Evolutionary conservation across 2,329 filamentous ascomycete species (phyloP).

Genomic region (Aplosporella prunicola): DNA sequence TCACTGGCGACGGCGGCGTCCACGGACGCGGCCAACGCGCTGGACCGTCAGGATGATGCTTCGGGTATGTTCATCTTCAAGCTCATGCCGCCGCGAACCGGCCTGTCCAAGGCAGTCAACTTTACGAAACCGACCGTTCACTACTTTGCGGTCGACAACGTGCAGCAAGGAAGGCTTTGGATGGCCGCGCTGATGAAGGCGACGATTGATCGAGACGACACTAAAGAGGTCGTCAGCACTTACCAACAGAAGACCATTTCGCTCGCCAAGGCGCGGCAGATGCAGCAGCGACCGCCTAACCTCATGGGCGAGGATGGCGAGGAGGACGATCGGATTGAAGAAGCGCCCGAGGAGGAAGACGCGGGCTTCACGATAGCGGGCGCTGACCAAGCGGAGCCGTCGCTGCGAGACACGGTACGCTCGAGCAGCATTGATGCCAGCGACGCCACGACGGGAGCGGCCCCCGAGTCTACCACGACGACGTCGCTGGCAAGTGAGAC

Average conservation of each 20-base stretch:
- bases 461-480: not conserved
- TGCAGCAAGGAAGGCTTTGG: constrained; percentile 84
- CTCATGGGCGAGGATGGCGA: constrained; percentile 54
- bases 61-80: constrained; percentile 91
- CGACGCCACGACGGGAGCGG: constrained; percentile 1
- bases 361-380: constrained; percentile 29
- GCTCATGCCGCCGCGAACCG: constrained; percentile 79
- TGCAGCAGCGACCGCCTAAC: constrained; percentile 83
- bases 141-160: constrained; percentile 90
- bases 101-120: constrained; percentile 81
- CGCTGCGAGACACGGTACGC: not conserved
- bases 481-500: constrained; percentile 1
- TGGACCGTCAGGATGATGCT: constrained; percentile 40
- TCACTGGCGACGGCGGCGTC: constrained; percentile 31
- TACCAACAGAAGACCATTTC: constrained; percentile 98
- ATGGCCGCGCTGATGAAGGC: constrained; percentile 99
- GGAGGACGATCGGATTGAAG: constrained; percentile 20
- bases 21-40: constrained; percentile 24
- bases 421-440: constrained; percentile 5
- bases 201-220: constrained; percentile 84
- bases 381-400: constrained; percentile 15
- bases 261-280: constrained; percentile 73
- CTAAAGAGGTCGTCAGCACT: constrained; percentile 71
- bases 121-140: constrained; percentile 97
- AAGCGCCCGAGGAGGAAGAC: constrained; percentile 28